Evolutionary conservation across 169 alveolate species (phyloP).

Genomic region (Cryptosporidium bovis): DNA sequence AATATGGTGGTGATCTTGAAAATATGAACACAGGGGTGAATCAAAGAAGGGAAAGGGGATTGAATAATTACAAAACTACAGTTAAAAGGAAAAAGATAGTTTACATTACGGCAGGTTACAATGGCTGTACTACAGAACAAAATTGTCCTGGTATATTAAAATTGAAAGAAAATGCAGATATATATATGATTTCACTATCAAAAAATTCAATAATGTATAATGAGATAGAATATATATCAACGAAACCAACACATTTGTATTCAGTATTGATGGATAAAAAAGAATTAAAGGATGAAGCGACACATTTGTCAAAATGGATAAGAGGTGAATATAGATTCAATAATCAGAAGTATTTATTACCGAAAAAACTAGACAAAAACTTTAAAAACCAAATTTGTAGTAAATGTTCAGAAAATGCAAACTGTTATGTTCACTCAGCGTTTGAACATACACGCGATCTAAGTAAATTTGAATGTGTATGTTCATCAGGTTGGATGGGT

Average conservation of each 20-base stretch:
- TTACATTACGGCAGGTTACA: conserved; percentile 61
- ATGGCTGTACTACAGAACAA: conserved; percentile 59
- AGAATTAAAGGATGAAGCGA: conserved; percentile 37
- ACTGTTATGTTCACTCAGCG: conserved; percentile 33
- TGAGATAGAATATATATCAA: conserved; percentile 45
- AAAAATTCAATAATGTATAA: conserved; percentile 43
- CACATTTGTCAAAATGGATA: conserved; percentile 56
- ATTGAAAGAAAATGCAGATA: conserved; percentile 38
- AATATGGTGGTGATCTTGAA: background rate
- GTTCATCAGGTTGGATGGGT: conserved; percentile 63
- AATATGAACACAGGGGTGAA: background rate
- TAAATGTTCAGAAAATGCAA: conserved; percentile 52
- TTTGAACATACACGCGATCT: conserved; percentile 45
- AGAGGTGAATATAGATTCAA: conserved; percentile 60
- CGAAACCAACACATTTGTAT: conserved; percentile 36
- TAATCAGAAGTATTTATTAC: conserved; percentile 48
- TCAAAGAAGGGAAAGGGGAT: background rate
- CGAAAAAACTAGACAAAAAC: conserved; percentile 15
- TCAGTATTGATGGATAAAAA: conserved; percentile 24
- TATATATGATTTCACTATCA: conserved; percentile 42
- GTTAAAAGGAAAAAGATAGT: conserved; percentile 34
- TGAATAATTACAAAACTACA: conserved; percentile 3
- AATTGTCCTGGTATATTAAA: conserved; percentile 59
- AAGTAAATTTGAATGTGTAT: conserved; percentile 65
- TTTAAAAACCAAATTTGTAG: conserved; percentile 44